These are phyloP conservation scores for Cryphonectria carpinicola DNA, from an alignment of 2,329 filamentous ascomycete species.

Conservation along the genomic window DNA sequence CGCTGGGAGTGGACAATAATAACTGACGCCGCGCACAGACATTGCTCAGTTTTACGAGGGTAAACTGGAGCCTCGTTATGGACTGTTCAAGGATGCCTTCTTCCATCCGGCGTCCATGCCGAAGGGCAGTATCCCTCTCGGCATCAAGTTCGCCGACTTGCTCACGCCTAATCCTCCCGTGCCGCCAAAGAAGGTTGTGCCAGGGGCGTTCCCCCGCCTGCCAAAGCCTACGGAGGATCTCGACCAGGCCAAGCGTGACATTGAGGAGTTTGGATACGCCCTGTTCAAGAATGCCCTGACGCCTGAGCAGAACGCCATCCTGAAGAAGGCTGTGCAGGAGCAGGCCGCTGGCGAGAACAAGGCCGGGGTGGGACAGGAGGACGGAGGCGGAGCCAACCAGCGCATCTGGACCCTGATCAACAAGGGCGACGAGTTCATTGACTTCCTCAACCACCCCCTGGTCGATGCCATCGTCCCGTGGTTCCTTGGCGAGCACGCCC, in stretches of 20 bases:
- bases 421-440: conserved; percentile 37
- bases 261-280: conserved; percentile 37
- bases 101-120: conserved; percentile 33
- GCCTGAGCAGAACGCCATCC: conserved; percentile 32
- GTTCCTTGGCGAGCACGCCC: conserved; percentile 36
- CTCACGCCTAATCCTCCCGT: conserved; percentile 32
- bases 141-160: conserved; percentile 35
- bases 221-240: conserved; percentile 39
- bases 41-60: conserved; percentile 34
- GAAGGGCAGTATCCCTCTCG: conserved; percentile 33
- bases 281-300: conserved; percentile 35
- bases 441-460: conserved; percentile 36
- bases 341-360: conserved; percentile 35
- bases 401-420: conserved; percentile 30
- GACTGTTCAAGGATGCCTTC: conserved; percentile 36
- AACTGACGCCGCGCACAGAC: conserved; percentile 14
- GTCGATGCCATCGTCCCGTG: conserved; percentile 36
- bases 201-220: conserved; percentile 43
- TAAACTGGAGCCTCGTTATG: conserved; percentile 35
- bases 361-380: conserved; percentile 32
- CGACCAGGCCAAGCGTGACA: conserved; percentile 35
- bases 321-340: conserved; percentile 33
- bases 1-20: background rate
- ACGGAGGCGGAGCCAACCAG: conserved; percentile 33
- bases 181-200: conserved; percentile 34